Conservation (phyloP, 495 filamentous ascomycete genomes). For the Hypoxylon crocopeplum region DNA sequence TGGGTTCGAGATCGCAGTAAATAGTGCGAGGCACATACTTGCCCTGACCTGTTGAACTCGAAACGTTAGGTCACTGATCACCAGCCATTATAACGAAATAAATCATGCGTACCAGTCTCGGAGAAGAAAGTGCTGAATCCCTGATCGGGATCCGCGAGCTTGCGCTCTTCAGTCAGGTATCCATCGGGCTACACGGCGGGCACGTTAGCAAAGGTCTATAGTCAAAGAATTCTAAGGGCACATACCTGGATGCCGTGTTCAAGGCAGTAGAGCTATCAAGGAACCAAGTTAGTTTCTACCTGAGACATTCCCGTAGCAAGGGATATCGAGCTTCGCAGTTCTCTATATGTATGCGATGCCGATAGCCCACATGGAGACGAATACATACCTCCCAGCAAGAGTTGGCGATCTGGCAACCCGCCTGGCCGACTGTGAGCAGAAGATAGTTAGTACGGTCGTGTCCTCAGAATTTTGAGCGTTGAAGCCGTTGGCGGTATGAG, state of each 20-base stretch:
- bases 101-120: constrained; percentile 83
- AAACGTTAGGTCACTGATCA: constrained; percentile 28
- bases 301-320: background rate
- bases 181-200: constrained; percentile 80
- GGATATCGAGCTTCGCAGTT: background rate
- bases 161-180: constrained; percentile 97
- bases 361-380: background rate
- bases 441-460: constrained; percentile 45
- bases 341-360: constrained; percentile 11
- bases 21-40: constrained; percentile 99
- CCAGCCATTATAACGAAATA: background rate
- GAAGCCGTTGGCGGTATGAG: constrained; percentile 12
- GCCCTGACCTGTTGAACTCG: constrained; percentile 74
- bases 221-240: constrained; percentile 10
- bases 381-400: constrained; percentile 98
- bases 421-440: constrained; percentile 86
- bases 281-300: constrained; percentile 31
- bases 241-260: constrained; percentile 99
- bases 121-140: constrained; percentile 99
- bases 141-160: constrained; percentile 88
- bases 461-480: constrained; percentile 21
- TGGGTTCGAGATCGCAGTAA: constrained; percentile 99
- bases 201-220: constrained; percentile 46
- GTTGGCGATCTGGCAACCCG: constrained; percentile 99
- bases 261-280: constrained; percentile 91